A percentile compares a stretch with the other conserved stretches of the same genome.
These are phyloP conservation scores for Acmispon strigosus DNA, from an alignment of 306 rosid genomes.

Conservation along the genomic window DNA sequence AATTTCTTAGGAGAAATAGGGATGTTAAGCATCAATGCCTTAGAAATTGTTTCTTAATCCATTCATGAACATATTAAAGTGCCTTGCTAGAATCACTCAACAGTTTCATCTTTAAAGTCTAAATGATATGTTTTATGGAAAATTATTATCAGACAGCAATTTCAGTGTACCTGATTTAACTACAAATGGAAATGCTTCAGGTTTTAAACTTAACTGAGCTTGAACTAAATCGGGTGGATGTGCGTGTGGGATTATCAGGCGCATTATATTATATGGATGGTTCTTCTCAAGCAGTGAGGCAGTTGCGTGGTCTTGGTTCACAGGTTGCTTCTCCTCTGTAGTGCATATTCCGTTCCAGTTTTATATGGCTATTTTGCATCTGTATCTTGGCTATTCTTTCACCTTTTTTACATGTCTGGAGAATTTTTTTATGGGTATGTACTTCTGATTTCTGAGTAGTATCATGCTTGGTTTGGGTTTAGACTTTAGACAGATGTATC, in stretches of 20 bases:
- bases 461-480: conserved; percentile 5
- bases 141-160: background rate
- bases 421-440: background rate
- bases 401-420: background rate
- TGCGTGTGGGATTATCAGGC: conserved; percentile 91
- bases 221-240: conserved; percentile 90
- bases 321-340: conserved; percentile 57
- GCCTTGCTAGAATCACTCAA: background rate
- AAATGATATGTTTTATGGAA: background rate
- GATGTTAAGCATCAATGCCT: background rate
- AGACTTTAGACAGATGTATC: background rate
- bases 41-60: background rate
- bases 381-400: conserved; percentile 8
- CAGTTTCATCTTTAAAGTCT: background rate
- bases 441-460: background rate
- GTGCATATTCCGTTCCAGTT: conserved; percentile 12
- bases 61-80: background rate
- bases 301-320: conserved; percentile 90
- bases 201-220: conserved; percentile 94
- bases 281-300: conserved; percentile 97
- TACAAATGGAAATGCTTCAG: conserved; percentile 43
- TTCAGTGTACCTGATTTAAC: conserved; percentile 15
- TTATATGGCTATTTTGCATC: conserved; percentile 12
- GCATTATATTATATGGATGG: conserved; percentile 94
- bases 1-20: background rate